These are phyloP conservation scores for Metschnikowia shivogae DNA, from an alignment of 805 yeast genomes.

Conservation along the genomic window DNA sequence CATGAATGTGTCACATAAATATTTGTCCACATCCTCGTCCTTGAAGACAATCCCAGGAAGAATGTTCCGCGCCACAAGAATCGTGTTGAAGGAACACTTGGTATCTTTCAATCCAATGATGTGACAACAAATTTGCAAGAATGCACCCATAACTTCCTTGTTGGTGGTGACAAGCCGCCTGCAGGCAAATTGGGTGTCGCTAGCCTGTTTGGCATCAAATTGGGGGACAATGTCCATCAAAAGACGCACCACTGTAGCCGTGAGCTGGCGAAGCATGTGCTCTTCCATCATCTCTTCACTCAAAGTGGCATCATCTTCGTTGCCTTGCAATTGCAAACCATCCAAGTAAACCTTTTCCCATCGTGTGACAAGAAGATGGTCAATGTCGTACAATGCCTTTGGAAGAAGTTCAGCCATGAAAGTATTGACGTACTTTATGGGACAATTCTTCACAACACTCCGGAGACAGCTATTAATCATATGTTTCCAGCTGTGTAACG, in stretches of 20 bases:
- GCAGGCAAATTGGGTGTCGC: slow-evolving; percentile 61
- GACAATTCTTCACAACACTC: slow-evolving; percentile 85
- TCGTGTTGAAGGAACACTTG: slow-evolving; percentile 87
- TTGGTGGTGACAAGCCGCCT: slow-evolving; percentile 63
- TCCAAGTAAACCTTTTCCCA: slow-evolving; percentile 69
- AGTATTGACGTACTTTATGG: slow-evolving; percentile 56
- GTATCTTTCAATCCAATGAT: slow-evolving; percentile 81
- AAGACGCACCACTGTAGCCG: slow-evolving; percentile 85
- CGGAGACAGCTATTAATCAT: slow-evolving; percentile 87
- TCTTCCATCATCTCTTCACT: slow-evolving; percentile 99
- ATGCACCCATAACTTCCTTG: slow-evolving; percentile 68
- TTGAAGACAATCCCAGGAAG: slow-evolving; percentile 63
- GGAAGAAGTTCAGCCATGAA: slow-evolving; percentile 82
- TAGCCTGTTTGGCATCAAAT: slow-evolving; percentile 48
- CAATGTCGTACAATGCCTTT: slow-evolving; percentile 65
- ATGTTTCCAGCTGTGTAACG: slow-evolving; percentile 96
- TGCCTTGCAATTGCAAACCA: slow-evolving; percentile 54
- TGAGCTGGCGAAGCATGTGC: slow-evolving; percentile 85
- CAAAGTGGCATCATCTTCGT: slow-evolving; percentile 72
- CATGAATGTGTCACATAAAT: slow-evolving; percentile 60
- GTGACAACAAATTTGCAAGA: slow-evolving; percentile 69
- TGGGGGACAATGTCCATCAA: slow-evolving; percentile 87
- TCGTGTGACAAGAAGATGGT: slow-evolving; percentile 62
- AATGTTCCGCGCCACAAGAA: slow-evolving; percentile 71
- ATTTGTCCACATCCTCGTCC: slow-evolving; percentile 72